These are phyloP conservation scores for Somion occarium DNA, from an alignment of 1,284 basidiomycete genomes.

Conservation along the genomic window DNA sequence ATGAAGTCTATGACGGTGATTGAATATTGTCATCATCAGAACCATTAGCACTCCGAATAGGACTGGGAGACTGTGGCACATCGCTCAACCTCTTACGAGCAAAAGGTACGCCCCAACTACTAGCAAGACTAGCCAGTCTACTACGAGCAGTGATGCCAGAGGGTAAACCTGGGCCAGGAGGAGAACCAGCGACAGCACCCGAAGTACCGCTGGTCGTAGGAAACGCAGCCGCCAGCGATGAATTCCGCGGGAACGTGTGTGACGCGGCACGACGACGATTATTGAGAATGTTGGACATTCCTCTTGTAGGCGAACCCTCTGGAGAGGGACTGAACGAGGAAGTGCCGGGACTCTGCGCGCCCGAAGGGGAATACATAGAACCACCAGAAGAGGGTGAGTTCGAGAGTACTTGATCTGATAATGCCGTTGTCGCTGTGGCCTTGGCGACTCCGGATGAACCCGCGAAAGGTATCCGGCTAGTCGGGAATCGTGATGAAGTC, in stretches of 20 bases:
- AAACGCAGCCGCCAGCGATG: constrained; percentile 31
- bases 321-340: constrained; percentile 45
- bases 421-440: constrained; percentile 62
- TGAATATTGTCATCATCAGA: not conserved
- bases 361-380: constrained; percentile 1
- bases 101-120: constrained; percentile 61
- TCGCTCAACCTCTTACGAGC: constrained; percentile 36
- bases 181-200: constrained; percentile 10
- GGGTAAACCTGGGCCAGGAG: not conserved
- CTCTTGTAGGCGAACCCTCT: constrained; percentile 52
- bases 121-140: constrained; percentile 60
- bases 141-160: constrained; percentile 26
- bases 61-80: not conserved
- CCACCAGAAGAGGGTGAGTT: constrained; percentile 34
- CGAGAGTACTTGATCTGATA: constrained; percentile 48
- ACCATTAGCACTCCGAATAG: not conserved
- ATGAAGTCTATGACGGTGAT: not conserved
- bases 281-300: constrained; percentile 41
- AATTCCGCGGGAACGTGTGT: constrained; percentile 42
- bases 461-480: constrained; percentile 53
- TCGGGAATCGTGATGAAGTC: constrained; percentile 58
- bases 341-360: constrained; percentile 6
- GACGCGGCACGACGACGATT: constrained; percentile 44
- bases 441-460: constrained; percentile 43
- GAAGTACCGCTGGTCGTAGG: constrained; percentile 17